phyloP scores from a whole-genome alignment of 805 yeast species.

The Yamadazyma insecticola region DNA sequence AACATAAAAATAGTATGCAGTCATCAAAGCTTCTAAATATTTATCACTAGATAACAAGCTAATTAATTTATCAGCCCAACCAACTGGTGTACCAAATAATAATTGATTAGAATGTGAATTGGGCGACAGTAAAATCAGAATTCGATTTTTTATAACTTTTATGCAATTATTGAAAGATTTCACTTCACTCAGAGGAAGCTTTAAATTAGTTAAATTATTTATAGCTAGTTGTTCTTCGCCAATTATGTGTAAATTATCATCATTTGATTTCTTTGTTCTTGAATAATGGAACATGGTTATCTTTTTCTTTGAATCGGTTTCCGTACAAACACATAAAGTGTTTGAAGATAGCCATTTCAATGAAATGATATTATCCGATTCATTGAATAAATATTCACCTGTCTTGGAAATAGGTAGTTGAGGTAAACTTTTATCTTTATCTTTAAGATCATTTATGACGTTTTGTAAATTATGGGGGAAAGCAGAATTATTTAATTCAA shows the following conservation, averaged over 20 bases:
- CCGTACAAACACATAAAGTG: slow-evolving; percentile 17
- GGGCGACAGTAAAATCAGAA: no score
- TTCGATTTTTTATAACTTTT: no score
- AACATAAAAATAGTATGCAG: slow-evolving; percentile 49
- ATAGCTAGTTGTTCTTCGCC: no score
- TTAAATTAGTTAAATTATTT: no score
- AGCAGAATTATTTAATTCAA: slow-evolving; percentile 42
- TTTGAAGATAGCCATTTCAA: slow-evolving; percentile 50
- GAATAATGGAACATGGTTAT: no score
- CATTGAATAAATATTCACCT: slow-evolving; percentile 1
- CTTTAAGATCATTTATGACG: slow-evolving; percentile 26
- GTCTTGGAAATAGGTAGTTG: slow-evolving; percentile 13
- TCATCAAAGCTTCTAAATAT: slow-evolving; percentile 52
- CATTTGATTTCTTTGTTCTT: no score
- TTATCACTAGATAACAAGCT: slow-evolving; percentile 43
- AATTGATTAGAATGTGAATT: no score
- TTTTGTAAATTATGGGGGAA: slow-evolving; percentile 24
- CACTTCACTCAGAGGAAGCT: no score
- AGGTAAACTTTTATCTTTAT: slow-evolving; percentile 32
- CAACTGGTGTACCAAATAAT: slow-evolving; percentile 58
- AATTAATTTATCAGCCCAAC: slow-evolving; percentile 66
- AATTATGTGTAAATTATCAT: no score
- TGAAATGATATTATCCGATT: slow-evolving; percentile 32
- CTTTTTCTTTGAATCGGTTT: no score
- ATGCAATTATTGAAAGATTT: no score